These are phyloP conservation scores for Aspergillus sp. DNA, from an alignment of 2,329 filamentous ascomycete genomes.

Conservation along the genomic window DNA sequence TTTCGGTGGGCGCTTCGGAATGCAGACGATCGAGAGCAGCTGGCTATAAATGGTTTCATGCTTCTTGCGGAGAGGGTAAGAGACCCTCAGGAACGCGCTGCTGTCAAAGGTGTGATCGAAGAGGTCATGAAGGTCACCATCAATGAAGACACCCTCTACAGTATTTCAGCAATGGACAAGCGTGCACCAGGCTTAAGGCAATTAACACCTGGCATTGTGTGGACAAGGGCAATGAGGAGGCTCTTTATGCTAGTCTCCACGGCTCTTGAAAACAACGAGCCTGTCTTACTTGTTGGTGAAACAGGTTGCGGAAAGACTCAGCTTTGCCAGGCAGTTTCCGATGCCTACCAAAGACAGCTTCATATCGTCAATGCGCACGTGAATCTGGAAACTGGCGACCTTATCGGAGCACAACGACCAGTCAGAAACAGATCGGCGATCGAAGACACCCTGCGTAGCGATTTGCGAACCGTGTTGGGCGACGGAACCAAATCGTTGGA, in stretches of 20 bases:
- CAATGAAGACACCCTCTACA: constrained; percentile 72
- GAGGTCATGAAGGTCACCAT: constrained; percentile 84
- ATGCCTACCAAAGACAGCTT: constrained; percentile 72
- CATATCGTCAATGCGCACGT: constrained; percentile 96
- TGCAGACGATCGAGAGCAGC: constrained; percentile 81
- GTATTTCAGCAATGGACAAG: constrained; percentile 57
- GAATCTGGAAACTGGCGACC: constrained; percentile 94
- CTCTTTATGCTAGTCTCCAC: constrained; percentile 86
- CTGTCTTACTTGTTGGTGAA: constrained; percentile 90
- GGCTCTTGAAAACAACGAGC: constrained; percentile 86
- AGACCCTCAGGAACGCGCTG: constrained; percentile 80
- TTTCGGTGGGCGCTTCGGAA: constrained; percentile 91
- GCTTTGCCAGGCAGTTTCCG: constrained; percentile 86
- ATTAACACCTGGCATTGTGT: constrained; percentile 64
- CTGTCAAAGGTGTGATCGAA: constrained; percentile 86
- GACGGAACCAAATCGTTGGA: constrained; percentile 49
- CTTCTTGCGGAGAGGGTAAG: constrained; percentile 90
- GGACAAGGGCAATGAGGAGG: constrained; percentile 92
- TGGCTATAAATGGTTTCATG: constrained; percentile 94
- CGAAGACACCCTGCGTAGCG: constrained; percentile 62
- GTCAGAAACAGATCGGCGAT: constrained; percentile 80
- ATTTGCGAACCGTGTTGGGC: constrained; percentile 53
- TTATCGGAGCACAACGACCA: constrained; percentile 93
- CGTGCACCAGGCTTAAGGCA: constrained; percentile 48
- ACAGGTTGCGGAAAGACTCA: constrained; percentile 98